Evolutionary conservation across 2,329 filamentous ascomycete genomes (phyloP).

Genomic region (Pestalotiopsis sp.): DNA sequence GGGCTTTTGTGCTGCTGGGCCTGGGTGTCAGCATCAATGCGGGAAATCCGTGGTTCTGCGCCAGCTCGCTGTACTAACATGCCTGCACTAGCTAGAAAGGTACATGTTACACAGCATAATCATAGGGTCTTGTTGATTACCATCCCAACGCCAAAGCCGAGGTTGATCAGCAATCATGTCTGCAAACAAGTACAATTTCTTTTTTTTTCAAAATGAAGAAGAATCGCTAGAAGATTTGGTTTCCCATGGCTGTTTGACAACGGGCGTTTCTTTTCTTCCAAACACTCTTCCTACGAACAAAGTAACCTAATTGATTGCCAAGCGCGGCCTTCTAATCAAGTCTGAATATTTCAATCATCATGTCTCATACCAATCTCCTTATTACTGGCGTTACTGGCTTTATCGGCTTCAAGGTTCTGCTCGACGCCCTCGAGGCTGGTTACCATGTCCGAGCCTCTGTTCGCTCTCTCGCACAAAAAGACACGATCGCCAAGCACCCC

Average conservation of each 20-base stretch:
- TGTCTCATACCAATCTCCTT: neutral
- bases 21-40: no score
- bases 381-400: neutral
- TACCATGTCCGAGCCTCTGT: neutral
- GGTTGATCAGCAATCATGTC: neutral
- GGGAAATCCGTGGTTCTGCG: no score
- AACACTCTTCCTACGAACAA: neutral
- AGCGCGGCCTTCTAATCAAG: neutral
- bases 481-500: neutral
- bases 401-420: neutral
- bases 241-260: neutral
- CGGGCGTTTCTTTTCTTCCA: neutral
- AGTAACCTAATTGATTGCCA: neutral
- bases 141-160: no score
- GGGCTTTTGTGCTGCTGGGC: no score
- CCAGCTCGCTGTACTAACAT: no score
- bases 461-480: neutral
- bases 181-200: neutral
- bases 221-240: neutral
- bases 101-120: no score
- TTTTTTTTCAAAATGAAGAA: neutral
- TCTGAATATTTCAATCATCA: neutral
- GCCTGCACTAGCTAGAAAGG: no score
- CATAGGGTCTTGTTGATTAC: no score
- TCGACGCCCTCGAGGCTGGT: neutral